Percentiles rank a stretch among this genome's conserved stretches.
Evolutionary conservation across 108 stramenopile genomes (phyloP).

Genomic region (Skeletonema menzelii): DNA sequence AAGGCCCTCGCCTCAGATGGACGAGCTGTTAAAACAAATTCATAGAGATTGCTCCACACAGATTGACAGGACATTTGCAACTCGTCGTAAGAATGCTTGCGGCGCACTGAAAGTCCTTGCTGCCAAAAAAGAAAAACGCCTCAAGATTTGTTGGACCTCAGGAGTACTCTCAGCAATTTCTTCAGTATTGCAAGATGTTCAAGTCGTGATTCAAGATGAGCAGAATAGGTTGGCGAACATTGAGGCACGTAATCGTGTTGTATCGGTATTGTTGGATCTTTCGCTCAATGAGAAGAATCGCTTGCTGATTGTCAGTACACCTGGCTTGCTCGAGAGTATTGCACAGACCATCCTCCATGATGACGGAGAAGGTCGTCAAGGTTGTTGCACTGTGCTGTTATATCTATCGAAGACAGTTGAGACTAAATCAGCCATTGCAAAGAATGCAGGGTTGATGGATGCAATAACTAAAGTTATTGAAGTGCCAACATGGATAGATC

Average conservation of each 20-base stretch:
- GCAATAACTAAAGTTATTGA: conserved; percentile 55
- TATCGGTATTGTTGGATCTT: conserved; percentile 62
- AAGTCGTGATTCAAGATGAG: conserved; percentile 31
- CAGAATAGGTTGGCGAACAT: conserved; percentile 50
- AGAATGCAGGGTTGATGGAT: conserved; percentile 63
- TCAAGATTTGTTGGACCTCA: conserved; percentile 74
- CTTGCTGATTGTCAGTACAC: conserved; percentile 53
- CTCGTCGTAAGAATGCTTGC: conserved; percentile 82
- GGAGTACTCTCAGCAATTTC: conserved; percentile 71
- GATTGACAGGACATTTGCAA: conserved; percentile 68
- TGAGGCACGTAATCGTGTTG: conserved; percentile 63
- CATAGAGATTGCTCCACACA: conserved; percentile 19
- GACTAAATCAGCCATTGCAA: conserved; percentile 59
- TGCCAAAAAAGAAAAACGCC: conserved; percentile 57
- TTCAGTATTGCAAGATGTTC: conserved; percentile 59
- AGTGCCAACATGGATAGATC: conserved; percentile 15
- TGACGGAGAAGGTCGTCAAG: conserved; percentile 57
- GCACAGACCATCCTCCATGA: conserved; percentile 49
- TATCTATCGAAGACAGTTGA: conserved; percentile 68
- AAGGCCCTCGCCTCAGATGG: conserved; percentile 52
- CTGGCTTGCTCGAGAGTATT: conserved; percentile 18
- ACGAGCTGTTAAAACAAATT: conserved; percentile 56
- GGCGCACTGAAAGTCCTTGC: conserved; percentile 80
- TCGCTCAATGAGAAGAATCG: conserved; percentile 64
- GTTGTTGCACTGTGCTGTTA: conserved; percentile 63